Evolutionary conservation across 306 rosid genomes (phyloP).

Genomic region (Heteromeles arbutifolia): DNA sequence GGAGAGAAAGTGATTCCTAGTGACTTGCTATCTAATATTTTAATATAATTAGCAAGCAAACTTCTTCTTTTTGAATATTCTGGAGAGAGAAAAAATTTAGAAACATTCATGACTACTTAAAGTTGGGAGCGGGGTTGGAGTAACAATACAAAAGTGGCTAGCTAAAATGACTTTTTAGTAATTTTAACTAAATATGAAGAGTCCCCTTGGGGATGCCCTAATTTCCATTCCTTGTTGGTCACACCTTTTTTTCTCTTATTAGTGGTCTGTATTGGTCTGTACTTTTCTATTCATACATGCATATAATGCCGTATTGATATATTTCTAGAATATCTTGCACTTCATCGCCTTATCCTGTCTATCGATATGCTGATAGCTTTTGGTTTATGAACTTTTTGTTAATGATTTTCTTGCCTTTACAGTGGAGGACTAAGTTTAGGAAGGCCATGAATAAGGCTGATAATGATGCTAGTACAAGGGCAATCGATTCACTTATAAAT

Average conservation of each 20-base stretch:
- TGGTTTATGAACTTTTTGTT: neutral
- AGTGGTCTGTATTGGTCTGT: neutral
- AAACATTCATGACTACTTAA: neutral
- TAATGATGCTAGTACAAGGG: conserved; percentile 84
- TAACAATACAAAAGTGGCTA: neutral
- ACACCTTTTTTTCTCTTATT: neutral
- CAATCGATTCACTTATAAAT: conserved; percentile 85
- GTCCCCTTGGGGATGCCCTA: neutral
- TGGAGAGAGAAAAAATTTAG: neutral
- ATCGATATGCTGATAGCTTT: neutral
- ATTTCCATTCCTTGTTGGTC: neutral
- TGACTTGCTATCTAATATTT: neutral
- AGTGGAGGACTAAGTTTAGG: conserved; percentile 99
- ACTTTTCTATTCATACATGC: neutral
- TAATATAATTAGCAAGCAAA: neutral
- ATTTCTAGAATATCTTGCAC: neutral
- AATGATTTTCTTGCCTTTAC: conserved; percentile 28
- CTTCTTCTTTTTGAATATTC: neutral
- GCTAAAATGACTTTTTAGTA: neutral
- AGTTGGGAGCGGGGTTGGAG: neutral
- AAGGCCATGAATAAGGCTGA: conserved; percentile 96
- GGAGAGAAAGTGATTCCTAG: neutral
- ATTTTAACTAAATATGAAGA: neutral
- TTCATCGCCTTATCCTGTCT: neutral
- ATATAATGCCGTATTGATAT: neutral